Evolutionary conservation across 192 early-diverging fungal species (phyloP).

Genomic region (Jimgerdemannia lactiflua): DNA sequence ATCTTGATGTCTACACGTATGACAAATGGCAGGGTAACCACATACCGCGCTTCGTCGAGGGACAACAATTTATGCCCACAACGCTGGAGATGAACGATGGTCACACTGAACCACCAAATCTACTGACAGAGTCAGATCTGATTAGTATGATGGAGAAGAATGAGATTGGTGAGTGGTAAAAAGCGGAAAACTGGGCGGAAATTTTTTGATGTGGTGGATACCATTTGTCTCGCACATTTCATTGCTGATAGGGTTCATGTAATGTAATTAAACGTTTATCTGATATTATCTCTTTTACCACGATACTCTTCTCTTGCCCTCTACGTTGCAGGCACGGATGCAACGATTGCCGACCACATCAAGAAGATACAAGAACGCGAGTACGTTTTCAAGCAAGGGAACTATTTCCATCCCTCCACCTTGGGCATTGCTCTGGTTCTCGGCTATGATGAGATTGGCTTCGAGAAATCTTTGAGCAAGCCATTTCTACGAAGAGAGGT

Average conservation of each 20-base stretch:
- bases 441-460: constrained; percentile 84
- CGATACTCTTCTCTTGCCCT: not conserved
- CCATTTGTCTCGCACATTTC: no score
- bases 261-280: not conserved
- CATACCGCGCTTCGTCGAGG: constrained; percentile 67
- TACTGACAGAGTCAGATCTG: constrained; percentile 83
- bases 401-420: constrained; percentile 67
- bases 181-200: not conserved
- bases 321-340: constrained; percentile 76
- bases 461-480: constrained; percentile 85
- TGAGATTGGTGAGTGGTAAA: constrained; percentile 72
- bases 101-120: constrained; percentile 64
- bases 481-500: constrained; percentile 83
- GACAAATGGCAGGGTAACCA: constrained; percentile 81
- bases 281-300: not conserved
- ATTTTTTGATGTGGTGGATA: not conserved
- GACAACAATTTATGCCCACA: constrained; percentile 69
- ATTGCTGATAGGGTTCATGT: no score
- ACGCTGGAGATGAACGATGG: constrained; percentile 64
- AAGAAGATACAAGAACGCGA: constrained; percentile 87
- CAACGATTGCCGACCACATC: constrained; percentile 95
- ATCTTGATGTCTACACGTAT: constrained; percentile 90
- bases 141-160: constrained; percentile 91
- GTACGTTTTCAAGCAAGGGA: constrained; percentile 71
- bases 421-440: constrained; percentile 84